phyloP scores from a whole-genome alignment of 768 basidiomycete genomes.

The Clitopilus hobsonii region DNA sequence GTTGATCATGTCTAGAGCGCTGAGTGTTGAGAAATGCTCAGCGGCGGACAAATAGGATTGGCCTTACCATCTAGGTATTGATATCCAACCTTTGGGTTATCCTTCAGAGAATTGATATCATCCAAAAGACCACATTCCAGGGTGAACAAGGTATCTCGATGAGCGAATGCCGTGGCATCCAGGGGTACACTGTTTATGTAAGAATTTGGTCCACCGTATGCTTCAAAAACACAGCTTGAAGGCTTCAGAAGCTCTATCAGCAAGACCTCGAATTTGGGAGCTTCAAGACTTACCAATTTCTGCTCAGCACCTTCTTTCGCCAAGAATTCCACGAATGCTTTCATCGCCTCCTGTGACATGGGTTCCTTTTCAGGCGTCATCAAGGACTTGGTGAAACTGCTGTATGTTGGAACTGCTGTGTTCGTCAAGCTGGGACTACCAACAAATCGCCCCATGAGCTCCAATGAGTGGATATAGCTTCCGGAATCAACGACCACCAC shows the following conservation, averaged over 20 bases:
- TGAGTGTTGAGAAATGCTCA: background rate
- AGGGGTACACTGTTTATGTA: slow-evolving; percentile 36
- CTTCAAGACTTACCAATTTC: too few relatives aligned
- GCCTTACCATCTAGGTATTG: background rate
- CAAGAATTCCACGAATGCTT: slow-evolving; percentile 33
- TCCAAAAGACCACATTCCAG: slow-evolving; percentile 12
- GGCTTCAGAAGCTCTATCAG: background rate
- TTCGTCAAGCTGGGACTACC: background rate
- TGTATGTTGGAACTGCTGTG: slow-evolving; percentile 4
- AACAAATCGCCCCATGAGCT: background rate
- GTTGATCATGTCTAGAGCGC: slow-evolving; percentile 19
- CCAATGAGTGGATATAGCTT: background rate
- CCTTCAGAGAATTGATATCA: slow-evolving; percentile 18
- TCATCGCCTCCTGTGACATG: slow-evolving; percentile 25
- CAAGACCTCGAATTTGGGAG: too few relatives aligned
- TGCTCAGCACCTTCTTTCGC: slow-evolving; percentile 32
- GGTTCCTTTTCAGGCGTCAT: slow-evolving; percentile 32
- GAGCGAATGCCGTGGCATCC: slow-evolving; percentile 39
- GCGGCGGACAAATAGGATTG: background rate
- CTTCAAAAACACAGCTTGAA: background rate
- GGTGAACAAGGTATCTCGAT: slow-evolving; percentile 38
- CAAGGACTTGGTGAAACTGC: slow-evolving; percentile 37
- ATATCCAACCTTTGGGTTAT: background rate
- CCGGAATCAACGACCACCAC: background rate
- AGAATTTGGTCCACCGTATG: slow-evolving; percentile 41